phyloP scores from a whole-genome alignment of 148 eudicot species.

The Chenopodium formosanum region DNA sequence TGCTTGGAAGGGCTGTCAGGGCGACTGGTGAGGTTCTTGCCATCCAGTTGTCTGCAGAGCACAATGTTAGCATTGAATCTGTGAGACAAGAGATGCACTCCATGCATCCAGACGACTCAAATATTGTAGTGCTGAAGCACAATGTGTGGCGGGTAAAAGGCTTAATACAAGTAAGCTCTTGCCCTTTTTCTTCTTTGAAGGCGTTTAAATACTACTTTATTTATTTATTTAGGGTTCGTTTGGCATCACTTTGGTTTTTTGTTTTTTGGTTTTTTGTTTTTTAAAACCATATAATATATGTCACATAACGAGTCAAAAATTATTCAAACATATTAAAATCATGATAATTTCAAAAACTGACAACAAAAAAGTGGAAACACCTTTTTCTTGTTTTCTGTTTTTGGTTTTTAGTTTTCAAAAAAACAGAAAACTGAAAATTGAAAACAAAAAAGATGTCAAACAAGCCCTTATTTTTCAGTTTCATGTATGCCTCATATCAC shows the following conservation, averaged over 20 bases:
- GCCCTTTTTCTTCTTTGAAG: not conserved
- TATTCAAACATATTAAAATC: no score
- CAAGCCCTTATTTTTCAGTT: not conserved
- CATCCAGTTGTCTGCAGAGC: conserved; percentile 70
- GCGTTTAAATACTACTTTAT: not conserved
- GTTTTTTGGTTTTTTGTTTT: no score
- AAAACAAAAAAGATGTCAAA: no score
- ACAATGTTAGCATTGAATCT: conserved; percentile 69
- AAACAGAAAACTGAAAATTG: no score
- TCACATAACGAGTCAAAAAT: no score
- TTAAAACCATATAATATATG: no score
- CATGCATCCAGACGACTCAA: conserved; percentile 71
- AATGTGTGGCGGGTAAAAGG: conserved; percentile 93
- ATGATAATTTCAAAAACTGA: no score
- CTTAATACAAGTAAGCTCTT: conserved; percentile 59
- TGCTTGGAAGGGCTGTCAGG: conserved; percentile 62
- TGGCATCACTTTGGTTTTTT: no score
- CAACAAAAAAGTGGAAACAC: no score
- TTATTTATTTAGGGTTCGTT: no score
- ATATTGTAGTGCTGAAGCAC: conserved; percentile 76
- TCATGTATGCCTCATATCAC: not conserved
- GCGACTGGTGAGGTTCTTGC: conserved; percentile 77
- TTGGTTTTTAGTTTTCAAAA: no score
- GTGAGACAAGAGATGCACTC: conserved; percentile 78
- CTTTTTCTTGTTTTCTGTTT: no score